A percentile compares a stretch with the other conserved stretches of the same genome.
These are phyloP conservation scores for Fusarium buharicum DNA, from an alignment of 2,329 filamentous ascomycete species.

Conservation along the genomic window DNA sequence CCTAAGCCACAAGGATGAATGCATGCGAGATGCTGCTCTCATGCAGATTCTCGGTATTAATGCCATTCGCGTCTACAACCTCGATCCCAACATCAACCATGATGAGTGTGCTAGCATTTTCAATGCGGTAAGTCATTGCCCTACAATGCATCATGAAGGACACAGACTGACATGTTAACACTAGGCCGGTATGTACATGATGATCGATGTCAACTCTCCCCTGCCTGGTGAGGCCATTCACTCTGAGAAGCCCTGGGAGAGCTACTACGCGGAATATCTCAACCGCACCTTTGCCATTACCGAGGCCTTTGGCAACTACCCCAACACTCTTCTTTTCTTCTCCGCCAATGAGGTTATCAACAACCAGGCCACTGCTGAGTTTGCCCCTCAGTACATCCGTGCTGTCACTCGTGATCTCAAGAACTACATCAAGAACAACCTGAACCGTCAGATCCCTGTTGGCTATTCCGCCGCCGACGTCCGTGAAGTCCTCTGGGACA, in stretches of 20 bases:
- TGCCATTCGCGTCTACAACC: conserved; percentile 76
- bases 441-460: conserved; percentile 75
- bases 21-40: conserved; percentile 72
- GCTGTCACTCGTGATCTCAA: conserved; percentile 83
- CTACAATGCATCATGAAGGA: too few relatives aligned
- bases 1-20: conserved; percentile 66
- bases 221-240: conserved; percentile 67
- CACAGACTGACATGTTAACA: conserved; percentile 4
- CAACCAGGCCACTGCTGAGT: conserved; percentile 66
- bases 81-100: conserved; percentile 73
- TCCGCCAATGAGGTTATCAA: conserved; percentile 84
- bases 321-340: conserved; percentile 78
- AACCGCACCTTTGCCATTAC: conserved; percentile 75
- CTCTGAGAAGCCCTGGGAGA: conserved; percentile 65
- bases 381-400: conserved; percentile 75
- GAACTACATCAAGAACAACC: conserved; percentile 79
- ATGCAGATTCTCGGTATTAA: conserved; percentile 74
- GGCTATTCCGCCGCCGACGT: conserved; percentile 87
- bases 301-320: conserved; percentile 73
- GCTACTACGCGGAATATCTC: conserved; percentile 69
- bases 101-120: conserved; percentile 75
- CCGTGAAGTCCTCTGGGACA: conserved; percentile 76
- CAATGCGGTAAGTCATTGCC: conserved; percentile 60
- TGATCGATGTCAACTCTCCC: conserved; percentile 75
- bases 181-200: conserved; percentile 73